Evolutionary conservation across 2,329 filamentous ascomycete species (phyloP), one percentile per base, ranked within the genome.

Genomic region (Magnaporthiopsis incrustans): DNA sequence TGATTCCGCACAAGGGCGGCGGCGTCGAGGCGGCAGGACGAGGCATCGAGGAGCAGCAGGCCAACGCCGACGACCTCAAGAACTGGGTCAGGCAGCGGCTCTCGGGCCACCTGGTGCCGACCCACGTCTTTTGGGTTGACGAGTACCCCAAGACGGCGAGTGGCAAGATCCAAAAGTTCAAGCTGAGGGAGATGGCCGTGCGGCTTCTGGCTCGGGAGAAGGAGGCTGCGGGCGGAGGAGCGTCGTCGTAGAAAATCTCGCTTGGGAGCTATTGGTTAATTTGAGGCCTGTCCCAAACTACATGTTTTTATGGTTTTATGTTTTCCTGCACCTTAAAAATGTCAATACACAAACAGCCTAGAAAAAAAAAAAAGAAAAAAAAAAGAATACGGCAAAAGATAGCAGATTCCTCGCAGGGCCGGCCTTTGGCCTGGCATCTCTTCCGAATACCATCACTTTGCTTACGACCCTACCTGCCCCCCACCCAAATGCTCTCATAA

Each of bases 81-180:
- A 75, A 77, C 0, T 97, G 91, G 91, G 92, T 97, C 2, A 78
- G 83, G 60, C 77, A 81, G 64, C 85, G 82, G 61, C 74, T 98
- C 67, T 85, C 83, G 35, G 86, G 85, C 68, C 90, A 94, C 75
- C 85, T 97, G 72, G 91, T 91, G 63, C 94, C 94, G 0, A 95
- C 90, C 76, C 86, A 94, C 73, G 84, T 98, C n/a, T 97, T 97
- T 73, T 97, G 90, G 84, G 81, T 90, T 0, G 82, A 88, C 0
- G 85, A 87, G n/a, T 96, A 91, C 73, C 94, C 94, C 26, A 97
- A 97, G 83, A 99, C 95, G 50, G 90, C 92, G 7, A 97, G 92
- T 74, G 94, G 94, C 30, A 99, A 99, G 84, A 93, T 98, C 64
- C 92, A 97, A 78, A 97, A 98, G 78, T 97, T 90, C 74, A 94